Base-by-base conservation (phyloP, 345 rosid species). In the Eucalyptus melliodora region DNA sequence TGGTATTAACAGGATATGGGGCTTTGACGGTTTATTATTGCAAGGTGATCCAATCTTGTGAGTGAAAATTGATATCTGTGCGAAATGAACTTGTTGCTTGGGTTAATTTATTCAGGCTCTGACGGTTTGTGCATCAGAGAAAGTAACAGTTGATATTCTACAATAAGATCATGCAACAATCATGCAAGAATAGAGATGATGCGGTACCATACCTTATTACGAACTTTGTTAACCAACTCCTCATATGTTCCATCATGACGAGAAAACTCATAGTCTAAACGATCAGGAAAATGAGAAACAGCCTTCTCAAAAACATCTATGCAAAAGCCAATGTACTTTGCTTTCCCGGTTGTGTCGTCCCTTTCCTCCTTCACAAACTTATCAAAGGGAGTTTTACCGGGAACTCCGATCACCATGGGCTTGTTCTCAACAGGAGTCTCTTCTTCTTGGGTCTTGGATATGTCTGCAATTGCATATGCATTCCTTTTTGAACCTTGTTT, bases 321-420 rank as follows among this genome's bases (percentile, higher is more conserved):
- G 92, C 96, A 94, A 42, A 92, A 94, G 31, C 97, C 96, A 47
- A 45, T 67, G 47, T 89, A 93, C 15, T 30, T 51, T 11, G 69
- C 87, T 40, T 55, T 40, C 9, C 51, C 24, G 5, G 93, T 86
- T 56, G 50, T 14, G 40, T 83, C 27, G 31, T 56, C 89, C 60
- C 2, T 44, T 42, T n/a, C 88, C 50, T 92, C 92, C 89, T 87
- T 93, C 23, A 94, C 95, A 42, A 95, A 95, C 89, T 83, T 91
- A 51, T 92, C 88, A 19, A 94, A 94, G 16, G 92, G 24, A 8
- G 95, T 93, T 56, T 86, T 91, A 4, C 53, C 88, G 3, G 96
- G 96, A 86, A 95, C 95, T 81, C 93, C 94, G 30, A 95, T 93
- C 15, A 23, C 88, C 94, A 93, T 34, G 19, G 40, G 16, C 77